These are phyloP conservation scores for Syncephalastrum monosporum DNA, from an alignment of 371 early-diverging fungal genomes.

Conservation along the genomic window DNA sequence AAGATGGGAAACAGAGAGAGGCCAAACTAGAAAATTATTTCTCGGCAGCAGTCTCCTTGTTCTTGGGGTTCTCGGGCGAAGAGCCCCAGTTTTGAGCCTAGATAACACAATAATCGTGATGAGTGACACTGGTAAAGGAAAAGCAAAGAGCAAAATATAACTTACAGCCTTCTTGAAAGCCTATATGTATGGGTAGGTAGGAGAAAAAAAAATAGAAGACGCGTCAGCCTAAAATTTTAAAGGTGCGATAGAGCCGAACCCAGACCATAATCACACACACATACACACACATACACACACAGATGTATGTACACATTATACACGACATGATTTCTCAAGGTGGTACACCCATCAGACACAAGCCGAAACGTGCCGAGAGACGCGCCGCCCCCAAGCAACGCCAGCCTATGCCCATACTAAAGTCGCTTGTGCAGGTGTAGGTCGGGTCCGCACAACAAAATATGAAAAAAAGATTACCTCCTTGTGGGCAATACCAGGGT, in stretches of 20 bases:
- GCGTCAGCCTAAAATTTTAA: slow-evolving; percentile 3
- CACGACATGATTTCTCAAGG: not conserved
- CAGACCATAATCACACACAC: no score
- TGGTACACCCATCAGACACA: not conserved
- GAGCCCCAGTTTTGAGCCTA: slow-evolving; percentile 45
- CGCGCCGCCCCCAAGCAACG: slow-evolving; percentile 5
- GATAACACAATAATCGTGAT: slow-evolving; percentile 7
- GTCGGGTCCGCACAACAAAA: slow-evolving; percentile 5
- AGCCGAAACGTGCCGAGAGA: slow-evolving; percentile 1
- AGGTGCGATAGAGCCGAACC: slow-evolving; percentile 2
- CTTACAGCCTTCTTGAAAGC: slow-evolving; percentile 47
- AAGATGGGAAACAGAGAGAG: no score
- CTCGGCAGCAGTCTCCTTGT: slow-evolving; percentile 30
- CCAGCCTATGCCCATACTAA: no score
- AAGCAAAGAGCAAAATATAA: slow-evolving; percentile 10
- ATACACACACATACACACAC: slow-evolving; percentile 4
- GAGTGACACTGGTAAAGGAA: not conserved
- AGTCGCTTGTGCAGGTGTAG: not conserved
- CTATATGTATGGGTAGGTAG: slow-evolving; percentile 15
- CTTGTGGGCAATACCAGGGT: slow-evolving; percentile 62
- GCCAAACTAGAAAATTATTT: not conserved
- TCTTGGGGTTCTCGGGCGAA: slow-evolving; percentile 48
- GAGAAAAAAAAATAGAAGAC: slow-evolving; percentile 10
- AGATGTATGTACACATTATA: slow-evolving; percentile 2
- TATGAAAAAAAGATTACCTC: slow-evolving; percentile 35